Base-by-base conservation (phyloP, 192 early-diverging fungal species). In the Coemansia sp. region DNA sequence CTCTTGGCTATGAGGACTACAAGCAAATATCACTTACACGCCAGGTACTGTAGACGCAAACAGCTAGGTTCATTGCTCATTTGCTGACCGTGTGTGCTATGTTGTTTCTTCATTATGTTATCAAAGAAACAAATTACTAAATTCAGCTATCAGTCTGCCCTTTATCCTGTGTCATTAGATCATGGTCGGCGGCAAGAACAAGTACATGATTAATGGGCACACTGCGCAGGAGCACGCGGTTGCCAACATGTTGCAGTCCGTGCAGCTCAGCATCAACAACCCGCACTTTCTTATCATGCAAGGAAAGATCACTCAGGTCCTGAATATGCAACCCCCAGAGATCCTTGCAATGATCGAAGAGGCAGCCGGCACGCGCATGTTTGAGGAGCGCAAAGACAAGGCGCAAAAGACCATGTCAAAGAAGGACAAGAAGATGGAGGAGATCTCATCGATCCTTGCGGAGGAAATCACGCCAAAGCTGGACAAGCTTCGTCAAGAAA, bases 261-360 rank as follows among this genome's bases (percentile, higher is more conserved):
- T 99, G 5, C 93, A 94, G 73, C 90, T 99, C 33, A 98, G 96
- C 76, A 93, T 99, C 81, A 96, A 99, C 84, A 97, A 99, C 70
- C 97, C 97, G 15, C 95, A 99, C 75, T 99, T 99, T 74, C 73
- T 99, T 58, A 99, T 99, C 64, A 97, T 97, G 96, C 97, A 99
- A 82, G 97, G 96, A 40, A 81, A 88, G 54, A 98, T 99, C 63
- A 99, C 96, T n/a, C 94, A 98, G 65, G 96, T 99, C 10, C 85
- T 99, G n/a, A 98, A 97, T 71, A 99, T 99, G 97, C 95, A 97
- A 66, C 93, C 97, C 0, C 84, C 87, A 10, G 95, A 99, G 71
- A 95, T 98, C 36, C 81, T 99, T 22, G 87, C 91, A 17, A 98
- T 99, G 96, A 93, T 99, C 38, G 97, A 99, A 76, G 97, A 99